These are phyloP conservation scores for Lyophyllum atratum DNA, from an alignment of 768 basidiomycete genomes.

Conservation along the genomic window DNA sequence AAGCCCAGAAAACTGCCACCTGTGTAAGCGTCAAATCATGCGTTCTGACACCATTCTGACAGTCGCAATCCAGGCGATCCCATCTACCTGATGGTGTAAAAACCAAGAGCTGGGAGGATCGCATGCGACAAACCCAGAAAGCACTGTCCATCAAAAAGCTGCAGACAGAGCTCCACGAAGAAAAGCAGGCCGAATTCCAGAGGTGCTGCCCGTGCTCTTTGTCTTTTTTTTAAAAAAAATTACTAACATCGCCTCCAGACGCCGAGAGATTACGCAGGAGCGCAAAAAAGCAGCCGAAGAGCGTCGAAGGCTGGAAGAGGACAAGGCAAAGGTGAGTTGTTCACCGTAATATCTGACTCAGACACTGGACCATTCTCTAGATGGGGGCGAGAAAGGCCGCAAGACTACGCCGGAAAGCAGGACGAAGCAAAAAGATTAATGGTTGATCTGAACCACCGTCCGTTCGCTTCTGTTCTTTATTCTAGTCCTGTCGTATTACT, in stretches of 20 bases:
- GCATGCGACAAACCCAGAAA: conserved; percentile 70
- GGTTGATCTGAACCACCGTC: conserved; percentile 43
- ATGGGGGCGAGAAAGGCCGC: conserved; percentile 83
- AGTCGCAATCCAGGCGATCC: conserved; percentile 53
- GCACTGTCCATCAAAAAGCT: conserved; percentile 73
- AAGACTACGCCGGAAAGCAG: conserved; percentile 69
- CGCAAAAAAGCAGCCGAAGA: conserved; percentile 77
- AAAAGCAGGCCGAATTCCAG: conserved; percentile 68
- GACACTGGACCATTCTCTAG: conserved; percentile 34
- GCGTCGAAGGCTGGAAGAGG: conserved; percentile 64
- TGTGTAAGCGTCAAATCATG: conserved; percentile 38
- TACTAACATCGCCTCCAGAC: conserved; percentile 37
- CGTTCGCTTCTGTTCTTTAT: conserved; percentile 5
- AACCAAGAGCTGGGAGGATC: conserved; percentile 64
- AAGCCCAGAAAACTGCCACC: conserved; percentile 47
- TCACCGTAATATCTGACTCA: background rate
- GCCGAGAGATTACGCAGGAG: conserved; percentile 66
- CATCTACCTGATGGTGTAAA: conserved; percentile 66
- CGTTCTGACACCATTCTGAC: conserved; percentile 7
- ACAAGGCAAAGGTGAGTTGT: conserved; percentile 55
- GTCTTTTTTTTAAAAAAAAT: background rate
- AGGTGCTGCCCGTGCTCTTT: conserved; percentile 41
- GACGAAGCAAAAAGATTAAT: conserved; percentile 79
- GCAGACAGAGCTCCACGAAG: conserved; percentile 71
- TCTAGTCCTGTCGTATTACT: conserved; percentile 5